Base-by-base conservation (phyloP, 2,329 filamentous ascomycete genomes). In the Aplosporella prunicola region DNA sequence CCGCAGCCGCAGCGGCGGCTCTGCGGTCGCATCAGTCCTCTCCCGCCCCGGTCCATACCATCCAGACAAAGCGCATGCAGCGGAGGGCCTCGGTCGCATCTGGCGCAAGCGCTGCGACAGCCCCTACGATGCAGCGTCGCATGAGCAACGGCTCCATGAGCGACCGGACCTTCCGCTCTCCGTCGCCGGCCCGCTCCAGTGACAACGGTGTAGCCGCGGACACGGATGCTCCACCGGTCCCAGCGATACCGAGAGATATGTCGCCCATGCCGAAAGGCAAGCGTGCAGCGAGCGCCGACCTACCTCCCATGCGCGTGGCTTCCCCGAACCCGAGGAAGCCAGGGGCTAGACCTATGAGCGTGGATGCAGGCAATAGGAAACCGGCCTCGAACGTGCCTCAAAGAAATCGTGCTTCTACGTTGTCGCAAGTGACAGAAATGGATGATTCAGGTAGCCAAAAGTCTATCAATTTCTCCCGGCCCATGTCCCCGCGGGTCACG, bases 61-160 rank as follows among this genome's bases (percentile, higher is more conserved):
- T 93, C 29, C 82, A 93, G 60, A 93, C 89, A 5, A 94, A 89
- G 66, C 82, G 88, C 53, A 88, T 82, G 54, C 59, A 76, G 43
- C 76, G 85, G 49, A 77, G 87, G 58, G 71, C 71, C 35, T 93
- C 87, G 1, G 62, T 74, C 27, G 83, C 83, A 2, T 89, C 85
- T 4, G 66, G 74, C 32, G 69, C 67, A 23, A 35, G 38, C 22
- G 63, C 63, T 42, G 58, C 62, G 40, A 63, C 58, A 46, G 61
- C 44, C 5, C 40, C 44, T 5, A 40, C 39, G 8, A 39, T 61
- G 64, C 66, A 53, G 43, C 45, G 59, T 44, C 57, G 35, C 63
- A 88, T 43, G 71, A 79, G 88, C 61, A 74, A 74, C 18, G 73
- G 78, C 15, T 94, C 87, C 33, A 93, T 96, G 88, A 80, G 76